Evolutionary conservation across 495 filamentous ascomycete species (phyloP).

Genomic region (Hyaloscypha hepaticicola): DNA sequence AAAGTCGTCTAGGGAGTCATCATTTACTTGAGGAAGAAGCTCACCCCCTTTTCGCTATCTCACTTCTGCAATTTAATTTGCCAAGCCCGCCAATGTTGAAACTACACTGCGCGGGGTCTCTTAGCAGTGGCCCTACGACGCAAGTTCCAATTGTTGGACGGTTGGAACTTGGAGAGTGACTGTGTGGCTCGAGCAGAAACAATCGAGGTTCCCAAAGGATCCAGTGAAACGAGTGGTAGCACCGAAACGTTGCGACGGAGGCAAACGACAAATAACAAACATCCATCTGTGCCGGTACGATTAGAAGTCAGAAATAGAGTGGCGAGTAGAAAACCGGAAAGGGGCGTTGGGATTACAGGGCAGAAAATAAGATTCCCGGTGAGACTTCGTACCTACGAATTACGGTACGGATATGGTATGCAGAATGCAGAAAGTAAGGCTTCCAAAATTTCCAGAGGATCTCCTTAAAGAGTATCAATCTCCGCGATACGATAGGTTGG

Average conservation of each 20-base stretch:
- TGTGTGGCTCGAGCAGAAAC: neutral
- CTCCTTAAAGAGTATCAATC: no score
- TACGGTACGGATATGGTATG: no score
- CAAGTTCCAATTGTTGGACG: neutral
- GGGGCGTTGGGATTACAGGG: no score
- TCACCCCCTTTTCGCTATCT: neutral
- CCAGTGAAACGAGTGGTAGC: neutral
- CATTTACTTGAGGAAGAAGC: neutral
- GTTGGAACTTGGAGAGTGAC: neutral
- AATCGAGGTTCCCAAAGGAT: neutral
- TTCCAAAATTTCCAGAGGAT: no score
- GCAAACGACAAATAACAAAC: no score
- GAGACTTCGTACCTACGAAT: no score
- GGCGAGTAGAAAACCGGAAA: no score
- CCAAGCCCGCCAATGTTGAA: neutral
- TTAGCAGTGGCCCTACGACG: neutral
- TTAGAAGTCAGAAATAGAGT: no score
- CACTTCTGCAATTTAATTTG: neutral
- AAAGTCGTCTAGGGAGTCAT: neutral
- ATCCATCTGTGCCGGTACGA: no score
- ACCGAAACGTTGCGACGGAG: neutral
- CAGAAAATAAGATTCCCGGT: no score
- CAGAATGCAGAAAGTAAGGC: no score
- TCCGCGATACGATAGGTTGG: neutral
- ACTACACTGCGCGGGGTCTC: neutral